Conservation (phyloP, 192 early-diverging fungal genomes). For the Coemansia sp. region DNA sequence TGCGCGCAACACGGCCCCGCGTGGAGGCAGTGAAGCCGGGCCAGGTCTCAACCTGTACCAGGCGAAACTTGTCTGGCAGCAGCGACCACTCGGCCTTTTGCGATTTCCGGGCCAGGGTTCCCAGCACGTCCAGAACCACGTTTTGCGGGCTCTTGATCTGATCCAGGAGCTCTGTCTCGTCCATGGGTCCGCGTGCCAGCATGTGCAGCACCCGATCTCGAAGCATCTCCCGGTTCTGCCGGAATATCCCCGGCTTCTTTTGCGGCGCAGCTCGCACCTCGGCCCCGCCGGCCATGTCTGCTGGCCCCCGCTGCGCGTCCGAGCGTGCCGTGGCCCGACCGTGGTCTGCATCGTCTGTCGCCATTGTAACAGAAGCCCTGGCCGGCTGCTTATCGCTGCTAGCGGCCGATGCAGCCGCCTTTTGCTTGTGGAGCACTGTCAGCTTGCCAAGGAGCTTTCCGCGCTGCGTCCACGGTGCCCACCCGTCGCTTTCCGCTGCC, state of each 20-base stretch:
- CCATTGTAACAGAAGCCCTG: no score
- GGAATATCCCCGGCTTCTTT: constrained; percentile 38
- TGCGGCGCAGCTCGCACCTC: constrained; percentile 18
- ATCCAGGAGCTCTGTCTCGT: constrained; percentile 11
- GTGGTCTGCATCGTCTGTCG: no score
- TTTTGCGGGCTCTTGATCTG: constrained; percentile 10
- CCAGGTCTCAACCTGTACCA: constrained; percentile 53
- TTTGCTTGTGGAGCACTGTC: constrained; percentile 6
- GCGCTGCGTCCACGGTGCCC: constrained; percentile 31
- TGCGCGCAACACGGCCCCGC: constrained; percentile 30
- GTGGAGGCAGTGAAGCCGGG: constrained; percentile 37
- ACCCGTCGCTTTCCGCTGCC: constrained; percentile 4
- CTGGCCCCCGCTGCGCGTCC: no score
- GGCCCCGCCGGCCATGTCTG: background rate
- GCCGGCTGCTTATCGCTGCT: no score
- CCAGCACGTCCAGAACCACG: constrained; percentile 15
- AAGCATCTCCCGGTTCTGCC: constrained; percentile 34
- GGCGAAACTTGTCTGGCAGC: constrained; percentile 42
- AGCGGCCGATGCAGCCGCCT: background rate
- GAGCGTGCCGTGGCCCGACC: no score
- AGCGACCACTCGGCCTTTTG: constrained; percentile 44
- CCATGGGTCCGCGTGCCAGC: constrained; percentile 16
- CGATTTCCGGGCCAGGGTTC: constrained; percentile 1
- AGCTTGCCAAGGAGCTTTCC: constrained; percentile 35
- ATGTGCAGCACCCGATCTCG: constrained; percentile 31